Conservation (phyloP, 345 rosid genomes). For the Anacardium occidentale region DNA sequence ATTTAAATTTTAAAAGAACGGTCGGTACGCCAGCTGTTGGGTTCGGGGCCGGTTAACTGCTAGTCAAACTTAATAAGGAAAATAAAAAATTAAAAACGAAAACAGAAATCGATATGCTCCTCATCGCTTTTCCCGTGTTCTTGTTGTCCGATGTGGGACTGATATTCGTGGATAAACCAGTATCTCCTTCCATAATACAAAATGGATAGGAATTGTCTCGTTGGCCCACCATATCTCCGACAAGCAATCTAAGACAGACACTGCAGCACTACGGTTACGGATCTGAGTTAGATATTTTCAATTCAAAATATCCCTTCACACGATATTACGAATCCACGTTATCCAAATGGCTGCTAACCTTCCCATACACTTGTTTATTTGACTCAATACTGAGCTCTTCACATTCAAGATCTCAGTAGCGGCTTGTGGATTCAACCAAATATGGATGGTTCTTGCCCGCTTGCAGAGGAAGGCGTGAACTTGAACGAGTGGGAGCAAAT, state of each 20-base stretch:
- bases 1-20: neutral
- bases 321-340: conserved; percentile 2
- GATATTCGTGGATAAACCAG: too few relatives aligned
- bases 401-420: neutral
- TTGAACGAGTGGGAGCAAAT: conserved; percentile 46
- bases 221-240: conserved; percentile 8
- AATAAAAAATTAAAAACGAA: too few relatives aligned
- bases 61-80: neutral
- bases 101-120: neutral
- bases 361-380: too few relatives aligned
- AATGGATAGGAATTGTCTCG: too few relatives aligned
- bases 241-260: neutral
- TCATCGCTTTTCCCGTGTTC: neutral
- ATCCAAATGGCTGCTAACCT: too few relatives aligned
- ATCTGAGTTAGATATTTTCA: conserved; percentile 10
- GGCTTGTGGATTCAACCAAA: neutral
- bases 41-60: neutral
- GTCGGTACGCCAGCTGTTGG: neutral
- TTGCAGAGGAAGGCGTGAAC: conserved; percentile 27
- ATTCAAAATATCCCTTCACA: neutral
- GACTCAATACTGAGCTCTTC: neutral
- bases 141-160: conserved; percentile 14
- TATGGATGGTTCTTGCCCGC: conserved; percentile 26
- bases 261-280: neutral
- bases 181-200: too few relatives aligned